These are phyloP conservation scores for Coniella lustricola DNA, from an alignment of 2,329 filamentous ascomycete species.

Conservation along the genomic window DNA sequence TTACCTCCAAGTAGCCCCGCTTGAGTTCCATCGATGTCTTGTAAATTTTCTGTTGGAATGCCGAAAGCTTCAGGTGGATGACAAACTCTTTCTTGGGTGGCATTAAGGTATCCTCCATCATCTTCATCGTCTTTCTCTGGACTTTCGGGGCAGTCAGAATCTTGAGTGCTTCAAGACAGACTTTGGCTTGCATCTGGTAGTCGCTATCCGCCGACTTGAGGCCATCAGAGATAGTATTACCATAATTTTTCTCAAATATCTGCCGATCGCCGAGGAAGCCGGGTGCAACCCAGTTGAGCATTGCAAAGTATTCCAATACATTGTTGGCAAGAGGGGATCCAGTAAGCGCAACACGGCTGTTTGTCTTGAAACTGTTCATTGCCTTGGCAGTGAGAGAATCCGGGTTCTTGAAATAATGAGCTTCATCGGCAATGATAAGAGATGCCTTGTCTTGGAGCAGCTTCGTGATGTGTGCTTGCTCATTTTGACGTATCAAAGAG, in stretches of 20 bases:
- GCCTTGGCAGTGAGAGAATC: constrained; percentile 43
- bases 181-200: constrained; percentile 54
- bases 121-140: constrained; percentile 61
- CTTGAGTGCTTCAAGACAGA: constrained; percentile 64
- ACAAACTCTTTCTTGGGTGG: constrained; percentile 71
- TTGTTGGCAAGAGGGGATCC: constrained; percentile 83
- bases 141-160: constrained; percentile 70
- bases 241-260: constrained; percentile 67
- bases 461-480: too few relatives aligned
- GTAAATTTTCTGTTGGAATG: constrained; percentile 60
- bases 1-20: too few relatives aligned
- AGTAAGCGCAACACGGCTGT: constrained; percentile 72
- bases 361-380: constrained; percentile 55
- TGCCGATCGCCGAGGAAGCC: constrained; percentile 62
- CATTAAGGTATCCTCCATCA: constrained; percentile 60
- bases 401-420: constrained; percentile 69
- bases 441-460: constrained; percentile 55
- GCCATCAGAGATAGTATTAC: constrained; percentile 65
- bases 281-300: constrained; percentile 82
- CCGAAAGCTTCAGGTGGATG: constrained; percentile 63
- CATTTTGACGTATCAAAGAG: constrained; percentile 43
- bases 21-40: constrained; percentile 26
- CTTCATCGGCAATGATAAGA: constrained; percentile 79
- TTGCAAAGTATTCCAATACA: constrained; percentile 74
- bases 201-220: constrained; percentile 52